A percentile compares a stretch with the other conserved stretches of the same genome.
phyloP scores from a whole-genome alignment of 768 basidiomycete species.

The Amanita rubescens region DNA sequence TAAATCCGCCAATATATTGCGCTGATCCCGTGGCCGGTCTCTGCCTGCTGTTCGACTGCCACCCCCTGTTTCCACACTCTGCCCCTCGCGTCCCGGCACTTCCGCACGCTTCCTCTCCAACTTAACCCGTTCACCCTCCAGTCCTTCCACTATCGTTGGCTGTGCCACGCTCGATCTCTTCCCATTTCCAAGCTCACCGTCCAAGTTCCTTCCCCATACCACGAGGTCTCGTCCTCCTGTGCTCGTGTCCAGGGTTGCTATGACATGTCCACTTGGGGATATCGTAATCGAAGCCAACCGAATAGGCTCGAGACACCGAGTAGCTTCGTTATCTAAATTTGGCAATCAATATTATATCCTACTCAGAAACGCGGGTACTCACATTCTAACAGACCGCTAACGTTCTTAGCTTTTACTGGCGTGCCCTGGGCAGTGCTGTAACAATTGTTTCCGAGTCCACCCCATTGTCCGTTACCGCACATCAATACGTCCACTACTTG shows the following conservation, averaged over 20 bases:
- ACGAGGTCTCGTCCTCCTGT: conserved; percentile 58
- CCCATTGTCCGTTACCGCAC: conserved; percentile 80
- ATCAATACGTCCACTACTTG: conserved; percentile 51
- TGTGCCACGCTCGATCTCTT: conserved; percentile 51
- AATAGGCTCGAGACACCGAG: conserved; percentile 55
- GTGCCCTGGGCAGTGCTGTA: conserved; percentile 66
- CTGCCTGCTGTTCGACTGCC: conserved; percentile 56
- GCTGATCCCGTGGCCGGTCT: conserved; percentile 57
- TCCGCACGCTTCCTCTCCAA: conserved; percentile 42
- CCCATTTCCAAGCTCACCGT: conserved; percentile 72
- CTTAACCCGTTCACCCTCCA: conserved; percentile 55
- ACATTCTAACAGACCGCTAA: conserved; percentile 88
- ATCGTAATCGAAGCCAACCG: conserved; percentile 55
- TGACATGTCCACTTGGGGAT: conserved; percentile 69
- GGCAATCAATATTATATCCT: background rate
- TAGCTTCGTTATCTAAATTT: conserved; percentile 54
- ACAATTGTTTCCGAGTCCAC: conserved; percentile 61
- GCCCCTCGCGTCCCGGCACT: conserved; percentile 54
- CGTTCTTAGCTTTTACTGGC: conserved; percentile 66
- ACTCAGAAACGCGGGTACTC: conserved; percentile 21
- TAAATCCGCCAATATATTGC: conserved; percentile 64
- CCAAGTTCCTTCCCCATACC: conserved; percentile 67
- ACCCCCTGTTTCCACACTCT: conserved; percentile 52
- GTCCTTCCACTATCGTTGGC: conserved; percentile 44
- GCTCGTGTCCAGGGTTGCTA: conserved; percentile 63